Evolutionary conservation across 306 rosid species (phyloP), one percentile per base, ranked within the genome.

Genomic region (Prunus padus): DNA sequence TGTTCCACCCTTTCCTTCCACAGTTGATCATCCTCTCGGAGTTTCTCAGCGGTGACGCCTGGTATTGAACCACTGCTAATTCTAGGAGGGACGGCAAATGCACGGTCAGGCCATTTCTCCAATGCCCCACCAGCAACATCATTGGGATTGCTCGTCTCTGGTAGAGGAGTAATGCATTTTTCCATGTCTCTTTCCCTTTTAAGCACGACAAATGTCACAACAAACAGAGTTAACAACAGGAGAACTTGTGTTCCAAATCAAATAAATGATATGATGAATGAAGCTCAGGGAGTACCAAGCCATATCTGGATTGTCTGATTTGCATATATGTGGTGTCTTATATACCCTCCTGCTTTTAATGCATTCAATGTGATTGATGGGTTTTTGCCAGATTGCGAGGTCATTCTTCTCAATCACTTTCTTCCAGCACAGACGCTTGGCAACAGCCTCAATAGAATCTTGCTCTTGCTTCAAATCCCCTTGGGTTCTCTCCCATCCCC

Each of bases 81-180:
- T 81, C 98, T 81, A 25, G 98, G 98, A 26, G 98, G 97, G 40
- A 83, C 11, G 4, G 90, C 76, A 9, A 89, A 90, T 51, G 97
- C 96, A 2, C 99, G 97, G 33, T 84, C 80, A 0, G 99, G 99
- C 99, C 99, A 95, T 79, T 85, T 90, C 84, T 92, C 93, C 64
- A 95, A 33, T 8, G 87, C 85, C 6, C 98, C 99, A 40, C 99
- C 97, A 0, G 97, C 90, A 8, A 92, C 89, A 51, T 83, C 79
- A 28, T 85, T 83, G 0, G 89, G 9, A 77, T 73, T 73, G 30
- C 25, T 80, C 1, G 86, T 90, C 69, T 95, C 91, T 15, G 97
- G 97, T 46, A 95, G 71, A 64, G 97, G 97, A 64, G 93, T 90
- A 11, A 92, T 95, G 96, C 99, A 92, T 13, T 88, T 85, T 47